A percentile compares a stretch with the other conserved stretches of the same genome.
These are phyloP conservation scores for Prunus campanulata DNA, from an alignment of 306 rosid species.

Conservation along the genomic window DNA sequence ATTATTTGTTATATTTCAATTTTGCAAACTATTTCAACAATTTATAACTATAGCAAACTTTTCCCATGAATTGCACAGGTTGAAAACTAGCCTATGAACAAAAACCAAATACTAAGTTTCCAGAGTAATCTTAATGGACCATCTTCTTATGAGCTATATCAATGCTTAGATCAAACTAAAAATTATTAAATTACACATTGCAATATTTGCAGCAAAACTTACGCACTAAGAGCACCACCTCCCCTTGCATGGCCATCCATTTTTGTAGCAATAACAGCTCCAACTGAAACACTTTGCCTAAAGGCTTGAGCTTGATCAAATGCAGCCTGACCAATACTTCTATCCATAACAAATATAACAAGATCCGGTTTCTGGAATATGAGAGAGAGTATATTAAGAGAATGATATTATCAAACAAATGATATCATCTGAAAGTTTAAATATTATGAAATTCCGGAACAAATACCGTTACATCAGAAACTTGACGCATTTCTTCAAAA, in stretches of 20 bases:
- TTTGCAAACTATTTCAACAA: too few species aligned
- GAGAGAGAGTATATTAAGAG: conserved; percentile 31
- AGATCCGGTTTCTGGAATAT: conserved; percentile 78
- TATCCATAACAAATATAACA: conserved; percentile 87
- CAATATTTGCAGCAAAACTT: not conserved
- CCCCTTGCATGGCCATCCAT: conserved; percentile 99
- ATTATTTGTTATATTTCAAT: too few species aligned
- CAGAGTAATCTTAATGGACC: not conserved
- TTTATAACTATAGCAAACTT: too few species aligned
- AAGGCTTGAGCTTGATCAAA: conserved; percentile 94
- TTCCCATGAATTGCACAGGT: too few species aligned
- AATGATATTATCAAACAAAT: conserved; percentile 19
- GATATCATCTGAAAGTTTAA: not conserved
- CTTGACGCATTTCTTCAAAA: conserved; percentile 97
- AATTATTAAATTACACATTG: not conserved
- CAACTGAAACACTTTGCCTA: conserved; percentile 75
- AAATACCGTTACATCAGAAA: conserved; percentile 83
- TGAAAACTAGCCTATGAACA: too few species aligned
- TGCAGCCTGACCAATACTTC: conserved; percentile 94
- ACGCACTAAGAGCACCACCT: conserved; percentile 91
- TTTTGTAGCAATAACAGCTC: conserved; percentile 84
- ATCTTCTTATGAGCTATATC: not conserved
- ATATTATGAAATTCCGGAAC: conserved; percentile 21
- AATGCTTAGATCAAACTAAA: not conserved
- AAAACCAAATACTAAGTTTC: not conserved